Evolutionary conservation across 805 yeast species (phyloP).

Genomic region (Phaffomyces thermotolerans): DNA sequence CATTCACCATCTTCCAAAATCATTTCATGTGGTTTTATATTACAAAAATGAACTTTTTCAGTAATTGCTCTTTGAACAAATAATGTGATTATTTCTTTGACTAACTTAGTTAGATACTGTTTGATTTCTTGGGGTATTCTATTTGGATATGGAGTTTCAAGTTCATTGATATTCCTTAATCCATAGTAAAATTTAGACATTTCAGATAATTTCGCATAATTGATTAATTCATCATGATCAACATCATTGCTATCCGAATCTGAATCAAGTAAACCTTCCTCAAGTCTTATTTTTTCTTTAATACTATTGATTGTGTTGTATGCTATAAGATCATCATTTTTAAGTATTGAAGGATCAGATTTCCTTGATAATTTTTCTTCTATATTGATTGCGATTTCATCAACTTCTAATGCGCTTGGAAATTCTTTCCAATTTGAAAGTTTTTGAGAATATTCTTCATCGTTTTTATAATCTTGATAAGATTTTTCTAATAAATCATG

Average conservation of each 20-base stretch:
- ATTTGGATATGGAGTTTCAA: not conserved
- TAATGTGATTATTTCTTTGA: too few species aligned
- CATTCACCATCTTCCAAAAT: too few species aligned
- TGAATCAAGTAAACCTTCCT: not conserved
- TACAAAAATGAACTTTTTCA: too few species aligned
- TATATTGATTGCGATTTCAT: slow-evolving; percentile 32
- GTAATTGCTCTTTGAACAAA: too few species aligned
- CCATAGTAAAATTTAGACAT: not conserved
- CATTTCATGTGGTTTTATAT: too few species aligned
- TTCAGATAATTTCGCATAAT: not conserved
- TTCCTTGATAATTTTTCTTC: slow-evolving; percentile 35
- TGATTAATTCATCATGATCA: not conserved
- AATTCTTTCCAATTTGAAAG: slow-evolving; percentile 36
- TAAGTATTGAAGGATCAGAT: not conserved
- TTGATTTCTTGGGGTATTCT: too few species aligned
- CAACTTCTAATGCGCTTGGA: slow-evolving; percentile 49
- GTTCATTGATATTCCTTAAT: not conserved
- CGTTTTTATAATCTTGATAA: slow-evolving; percentile 22
- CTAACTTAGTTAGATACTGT: too few species aligned
- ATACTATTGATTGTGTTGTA: too few species aligned
- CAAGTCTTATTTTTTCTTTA: not conserved
- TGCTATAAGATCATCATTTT: not conserved
- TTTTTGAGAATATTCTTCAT: slow-evolving; percentile 9
- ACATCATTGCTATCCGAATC: not conserved
- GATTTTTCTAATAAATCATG: slow-evolving; percentile 32